Evolutionary conservation across 1,139 yeast species (phyloP), one percentile per base, ranked within the genome.

Genomic region (Hemisphaericaspora subhashii): DNA sequence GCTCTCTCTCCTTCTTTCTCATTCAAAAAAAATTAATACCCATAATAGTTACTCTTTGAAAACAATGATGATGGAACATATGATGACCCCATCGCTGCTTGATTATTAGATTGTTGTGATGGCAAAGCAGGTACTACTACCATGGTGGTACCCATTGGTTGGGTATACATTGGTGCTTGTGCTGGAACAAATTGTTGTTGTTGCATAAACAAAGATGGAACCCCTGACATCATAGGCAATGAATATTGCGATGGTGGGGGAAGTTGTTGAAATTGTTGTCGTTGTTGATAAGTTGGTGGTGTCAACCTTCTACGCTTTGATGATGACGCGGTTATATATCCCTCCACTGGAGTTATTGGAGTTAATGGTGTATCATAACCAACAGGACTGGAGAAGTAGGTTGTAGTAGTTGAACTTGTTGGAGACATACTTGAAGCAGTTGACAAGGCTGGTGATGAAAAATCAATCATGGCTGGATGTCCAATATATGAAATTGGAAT

Each of bases 271-370:
- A 12, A 13, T 13, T 24, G 29, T 14, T 13, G 28, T 24, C 14
- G 18, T 11, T 9, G 37, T 20, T 9, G 20, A 9, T 24, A 20
- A 3, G 28, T 13, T 27, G 32, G 16, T 27, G 32, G 16, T 23
- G 31, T 16, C 20, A 26, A 20, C 17, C 31, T 39, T 35, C 36
- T 36, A 30, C 38, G 35, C 33, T 40, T 30, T n/a, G 14, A n/a
- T 22, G n/a, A 10, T 22, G 24, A 22, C 14, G 35, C 34, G 32
- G 44, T 35, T 21, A 16, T 22, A 26, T 36, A 13, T 15, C 13
- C 34, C 10, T 29, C 38, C 33, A 37, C 41, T 20, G 54, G 54
- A 3, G 53, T 48, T 15, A 31, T 34, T 36, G 54, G 54, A 16
- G 54, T 50, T 31, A 50, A 40, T 33, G 53, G 53, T 15, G 45